Percentiles rank a stretch among this genome's conserved stretches.
Evolutionary conservation across 2,329 filamentous ascomycete species (phyloP).

Genomic region (Aspergillus calidoustus): DNA sequence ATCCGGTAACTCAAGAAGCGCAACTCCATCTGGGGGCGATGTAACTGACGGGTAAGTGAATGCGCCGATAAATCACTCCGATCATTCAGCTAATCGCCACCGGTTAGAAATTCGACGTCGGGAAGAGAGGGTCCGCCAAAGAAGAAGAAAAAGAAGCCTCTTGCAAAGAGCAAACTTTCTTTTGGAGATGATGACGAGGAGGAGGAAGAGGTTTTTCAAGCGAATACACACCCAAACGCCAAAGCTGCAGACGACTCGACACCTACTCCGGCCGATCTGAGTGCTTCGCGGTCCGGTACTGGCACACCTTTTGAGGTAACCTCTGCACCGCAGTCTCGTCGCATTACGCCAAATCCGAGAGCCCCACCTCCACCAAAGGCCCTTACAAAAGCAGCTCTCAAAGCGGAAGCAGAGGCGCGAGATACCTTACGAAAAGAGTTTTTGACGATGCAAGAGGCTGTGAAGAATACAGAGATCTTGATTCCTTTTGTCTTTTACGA

Average conservation of each 20-base stretch:
- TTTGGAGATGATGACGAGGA: slow-evolving; percentile 67
- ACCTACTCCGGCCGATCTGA: slow-evolving; percentile 43
- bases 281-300: slow-evolving; percentile 43
- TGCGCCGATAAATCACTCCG: slow-evolving; percentile 12
- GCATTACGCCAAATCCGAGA: slow-evolving; percentile 51
- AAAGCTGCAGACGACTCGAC: slow-evolving; percentile 37
- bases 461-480: slow-evolving; percentile 86
- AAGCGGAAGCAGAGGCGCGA: slow-evolving; percentile 77
- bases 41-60: slow-evolving; percentile 63
- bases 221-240: neutral
- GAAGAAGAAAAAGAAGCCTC: slow-evolving; percentile 64
- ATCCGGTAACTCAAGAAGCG: slow-evolving; percentile 53
- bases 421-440: slow-evolving; percentile 81
- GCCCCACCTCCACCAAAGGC: slow-evolving; percentile 67
- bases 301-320: slow-evolving; percentile 42
- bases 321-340: slow-evolving; percentile 33
- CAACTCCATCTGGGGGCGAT: slow-evolving; percentile 53
- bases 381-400: slow-evolving; percentile 74
- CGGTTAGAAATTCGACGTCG: slow-evolving; percentile 60
- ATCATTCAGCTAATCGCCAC: slow-evolving; percentile 55
- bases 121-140: slow-evolving; percentile 50
- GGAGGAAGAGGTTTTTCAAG: slow-evolving; percentile 54
- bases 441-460: slow-evolving; percentile 76
- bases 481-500: slow-evolving; percentile 98
- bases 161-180: slow-evolving; percentile 65